Conservation (phyloP, 371 early-diverging fungal species). For the Mucor lusitanicus region DNA sequence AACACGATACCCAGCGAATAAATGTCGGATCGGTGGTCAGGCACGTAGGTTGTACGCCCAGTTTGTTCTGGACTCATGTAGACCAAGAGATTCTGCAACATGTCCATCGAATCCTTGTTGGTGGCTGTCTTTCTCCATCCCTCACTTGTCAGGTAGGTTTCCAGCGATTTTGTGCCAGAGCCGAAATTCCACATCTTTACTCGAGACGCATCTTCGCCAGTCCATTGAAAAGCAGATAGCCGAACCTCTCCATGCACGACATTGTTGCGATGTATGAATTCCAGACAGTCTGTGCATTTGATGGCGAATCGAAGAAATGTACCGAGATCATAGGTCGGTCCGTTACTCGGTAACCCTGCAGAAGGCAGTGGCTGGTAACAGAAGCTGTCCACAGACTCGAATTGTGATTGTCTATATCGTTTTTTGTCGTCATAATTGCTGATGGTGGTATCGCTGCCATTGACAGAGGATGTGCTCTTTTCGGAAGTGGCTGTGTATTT, state of each 20-base stretch:
- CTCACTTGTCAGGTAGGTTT: conserved; percentile 43
- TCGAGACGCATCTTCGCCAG: conserved; percentile 28
- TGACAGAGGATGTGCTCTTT: background rate
- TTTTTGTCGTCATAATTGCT: conserved; percentile 2
- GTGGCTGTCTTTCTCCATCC: conserved; percentile 46
- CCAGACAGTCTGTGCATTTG: conserved; percentile 44
- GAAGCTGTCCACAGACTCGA: background rate
- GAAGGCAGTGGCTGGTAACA: conserved; percentile 6
- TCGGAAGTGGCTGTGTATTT: background rate
- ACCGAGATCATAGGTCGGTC: conserved; percentile 36
- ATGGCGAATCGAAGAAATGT: conserved; percentile 50
- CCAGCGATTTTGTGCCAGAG: conserved; percentile 35
- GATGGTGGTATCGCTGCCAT: conserved; percentile 6
- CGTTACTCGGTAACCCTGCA: conserved; percentile 9
- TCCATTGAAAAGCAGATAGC: conserved; percentile 43
- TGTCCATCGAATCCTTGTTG: conserved; percentile 31
- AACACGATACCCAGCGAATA: conserved; percentile 58
- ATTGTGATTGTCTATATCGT: background rate
- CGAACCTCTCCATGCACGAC: conserved; percentile 48
- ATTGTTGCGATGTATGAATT: conserved; percentile 45
- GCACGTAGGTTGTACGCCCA: conserved; percentile 57
- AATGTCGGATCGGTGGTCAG: conserved; percentile 60
- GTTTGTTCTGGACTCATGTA: conserved; percentile 58
- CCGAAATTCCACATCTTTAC: conserved; percentile 49
- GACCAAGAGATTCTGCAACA: conserved; percentile 30